Conservation (phyloP, 768 basidiomycete genomes). For the Lanmaoa rubissima region DNA sequence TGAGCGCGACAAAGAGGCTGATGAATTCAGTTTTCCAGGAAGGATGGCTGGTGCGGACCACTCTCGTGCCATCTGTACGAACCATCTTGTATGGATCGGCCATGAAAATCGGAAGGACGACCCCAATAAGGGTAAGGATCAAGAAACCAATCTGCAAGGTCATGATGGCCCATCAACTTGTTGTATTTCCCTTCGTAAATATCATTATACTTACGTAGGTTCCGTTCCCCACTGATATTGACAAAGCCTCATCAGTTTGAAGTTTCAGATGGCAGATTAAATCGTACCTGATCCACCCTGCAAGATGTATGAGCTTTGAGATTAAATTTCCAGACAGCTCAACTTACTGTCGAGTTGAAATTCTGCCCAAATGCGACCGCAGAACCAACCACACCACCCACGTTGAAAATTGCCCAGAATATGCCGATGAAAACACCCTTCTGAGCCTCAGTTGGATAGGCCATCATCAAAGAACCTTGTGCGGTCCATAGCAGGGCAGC, state of each 20-base stretch:
- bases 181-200: not conserved
- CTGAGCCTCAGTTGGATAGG: constrained; percentile 54
- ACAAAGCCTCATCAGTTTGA: not conserved
- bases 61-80: constrained; percentile 70
- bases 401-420: constrained; percentile 73
- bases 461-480: constrained; percentile 54
- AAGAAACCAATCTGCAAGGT: constrained; percentile 68
- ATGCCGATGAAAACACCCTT: constrained; percentile 51
- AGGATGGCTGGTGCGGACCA: constrained; percentile 57
- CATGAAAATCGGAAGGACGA: constrained; percentile 64
- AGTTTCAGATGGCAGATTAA: not conserved
- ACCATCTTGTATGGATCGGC: constrained; percentile 70
- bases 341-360: constrained; percentile 55
- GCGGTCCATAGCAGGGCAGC: constrained; percentile 56
- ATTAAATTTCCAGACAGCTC: not conserved
- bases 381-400: constrained; percentile 77
- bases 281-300: constrained; percentile 31
- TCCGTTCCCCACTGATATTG: constrained; percentile 56
- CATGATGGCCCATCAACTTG: not conserved
- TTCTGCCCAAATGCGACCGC: constrained; percentile 74
- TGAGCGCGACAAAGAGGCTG: constrained; percentile 65
- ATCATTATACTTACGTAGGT: constrained; percentile 69
- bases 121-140: constrained; percentile 65
- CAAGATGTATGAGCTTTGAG: not conserved
- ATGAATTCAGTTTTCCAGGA: constrained; percentile 75